Conservation (phyloP, 108 stramenopile genomes). For the Chaetoceros tenuissimus region DNA sequence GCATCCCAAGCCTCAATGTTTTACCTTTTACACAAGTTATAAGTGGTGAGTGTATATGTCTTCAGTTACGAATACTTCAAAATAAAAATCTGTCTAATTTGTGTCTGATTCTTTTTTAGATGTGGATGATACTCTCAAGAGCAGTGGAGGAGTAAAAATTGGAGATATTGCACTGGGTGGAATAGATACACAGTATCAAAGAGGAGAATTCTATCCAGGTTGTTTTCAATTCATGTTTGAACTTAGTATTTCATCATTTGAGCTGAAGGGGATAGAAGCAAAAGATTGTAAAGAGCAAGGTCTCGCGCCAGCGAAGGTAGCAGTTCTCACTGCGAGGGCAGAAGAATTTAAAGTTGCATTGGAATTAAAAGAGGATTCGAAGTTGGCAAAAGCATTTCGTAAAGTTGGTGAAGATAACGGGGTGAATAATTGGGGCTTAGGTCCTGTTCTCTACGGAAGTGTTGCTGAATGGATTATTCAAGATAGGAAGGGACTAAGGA, state of each 20-base stretch:
- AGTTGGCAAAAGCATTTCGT: conserved; percentile 65
- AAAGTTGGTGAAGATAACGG: conserved; percentile 64
- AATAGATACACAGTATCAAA: conserved; percentile 86
- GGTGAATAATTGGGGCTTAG: conserved; percentile 78
- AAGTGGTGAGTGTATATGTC: no score
- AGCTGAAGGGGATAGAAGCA: conserved; percentile 3
- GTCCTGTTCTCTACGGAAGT: conserved; percentile 90
- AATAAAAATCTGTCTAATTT: no score
- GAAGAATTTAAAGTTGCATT: conserved; percentile 92
- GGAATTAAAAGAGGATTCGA: conserved; percentile 77
- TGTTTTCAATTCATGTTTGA: conserved; percentile 91
- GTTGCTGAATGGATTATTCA: conserved; percentile 93
- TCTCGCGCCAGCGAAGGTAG: conserved; percentile 72
- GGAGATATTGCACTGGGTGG: conserved; percentile 85
- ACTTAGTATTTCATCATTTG: conserved; percentile 44
- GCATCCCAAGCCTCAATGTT: no score
- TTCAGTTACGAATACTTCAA: no score
- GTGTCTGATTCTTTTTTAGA: no score
- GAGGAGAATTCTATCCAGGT: conserved; percentile 92
- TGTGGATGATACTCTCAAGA: conserved; percentile 93
- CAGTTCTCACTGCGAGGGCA: conserved; percentile 89
- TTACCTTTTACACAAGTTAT: neutral
- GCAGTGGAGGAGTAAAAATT: conserved; percentile 80
- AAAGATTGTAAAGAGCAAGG: conserved; percentile 7
- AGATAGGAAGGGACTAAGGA: conserved; percentile 78